phyloP scores from a whole-genome alignment of 2,329 filamentous ascomycete species.

The Colletotrichum gloeosporioides region DNA sequence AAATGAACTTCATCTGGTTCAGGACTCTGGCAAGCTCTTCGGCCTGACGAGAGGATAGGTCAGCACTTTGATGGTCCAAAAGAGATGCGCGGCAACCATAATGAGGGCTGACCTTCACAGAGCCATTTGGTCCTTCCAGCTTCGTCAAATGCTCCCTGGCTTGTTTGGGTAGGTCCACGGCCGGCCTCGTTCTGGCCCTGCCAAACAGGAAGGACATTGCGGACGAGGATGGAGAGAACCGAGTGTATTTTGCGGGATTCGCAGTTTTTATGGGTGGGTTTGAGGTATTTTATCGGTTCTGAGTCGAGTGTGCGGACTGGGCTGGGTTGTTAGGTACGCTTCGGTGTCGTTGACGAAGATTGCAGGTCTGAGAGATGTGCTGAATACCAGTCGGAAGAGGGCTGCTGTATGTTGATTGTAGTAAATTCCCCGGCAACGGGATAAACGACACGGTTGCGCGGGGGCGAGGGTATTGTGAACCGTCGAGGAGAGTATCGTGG shows the following conservation, averaged over 20 bases:
- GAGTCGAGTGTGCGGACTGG: background rate
- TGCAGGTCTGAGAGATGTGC: background rate
- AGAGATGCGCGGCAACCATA: background rate
- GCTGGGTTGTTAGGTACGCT: background rate
- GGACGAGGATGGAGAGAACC: background rate
- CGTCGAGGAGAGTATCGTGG: background rate
- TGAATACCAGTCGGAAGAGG: background rate
- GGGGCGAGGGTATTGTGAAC: background rate
- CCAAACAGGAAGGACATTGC: conserved; percentile 63
- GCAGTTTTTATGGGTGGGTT: background rate
- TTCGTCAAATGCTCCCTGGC: conserved; percentile 59
- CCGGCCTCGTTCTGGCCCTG: conserved; percentile 55
- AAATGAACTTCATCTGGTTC: conserved; percentile 87
- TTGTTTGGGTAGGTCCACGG: conserved; percentile 60
- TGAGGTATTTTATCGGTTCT: background rate
- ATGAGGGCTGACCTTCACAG: conserved; percentile 47
- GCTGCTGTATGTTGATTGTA: background rate
- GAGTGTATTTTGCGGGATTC: background rate
- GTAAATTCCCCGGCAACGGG: background rate
- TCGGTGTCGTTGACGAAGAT: background rate
- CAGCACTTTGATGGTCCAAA: conserved; percentile 22
- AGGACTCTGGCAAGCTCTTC: conserved; percentile 89
- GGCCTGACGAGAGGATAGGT: conserved; percentile 56
- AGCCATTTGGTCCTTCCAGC: conserved; percentile 53
- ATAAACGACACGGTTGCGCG: background rate